Conservation (phyloP, 2,329 filamentous ascomycete species). For the Ceratocystiopsis brevicomis region DNA sequence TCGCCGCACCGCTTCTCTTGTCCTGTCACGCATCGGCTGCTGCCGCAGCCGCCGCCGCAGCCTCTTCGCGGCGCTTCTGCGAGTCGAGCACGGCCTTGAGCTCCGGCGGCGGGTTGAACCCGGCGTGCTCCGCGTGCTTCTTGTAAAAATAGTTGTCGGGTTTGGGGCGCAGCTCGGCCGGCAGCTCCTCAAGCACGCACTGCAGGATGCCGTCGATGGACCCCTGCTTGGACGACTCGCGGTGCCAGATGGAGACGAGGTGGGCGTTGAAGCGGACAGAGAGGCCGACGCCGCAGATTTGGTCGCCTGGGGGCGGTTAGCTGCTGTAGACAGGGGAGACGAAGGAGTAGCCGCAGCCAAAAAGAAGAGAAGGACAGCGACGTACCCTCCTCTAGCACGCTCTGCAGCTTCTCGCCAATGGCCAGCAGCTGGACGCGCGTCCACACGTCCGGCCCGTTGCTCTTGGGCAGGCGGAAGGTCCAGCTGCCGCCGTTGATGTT, state of each 20-base stretch:
- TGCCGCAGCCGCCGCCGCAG: constrained; percentile 11
- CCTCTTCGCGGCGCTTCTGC: constrained; percentile 27
- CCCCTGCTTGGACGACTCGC: constrained; percentile 60
- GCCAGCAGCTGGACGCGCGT: constrained; percentile 64
- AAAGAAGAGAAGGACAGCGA: constrained; percentile 2
- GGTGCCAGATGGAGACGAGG: constrained; percentile 85
- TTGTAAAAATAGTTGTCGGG: constrained; percentile 65
- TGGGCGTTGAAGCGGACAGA: constrained; percentile 79
- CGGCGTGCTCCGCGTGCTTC: constrained; percentile 72
- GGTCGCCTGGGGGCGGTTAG: constrained; percentile 38
- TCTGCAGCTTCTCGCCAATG: constrained; percentile 64
- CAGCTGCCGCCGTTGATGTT: constrained; percentile 75
- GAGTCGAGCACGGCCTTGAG: constrained; percentile 38
- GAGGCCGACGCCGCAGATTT: constrained; percentile 77
- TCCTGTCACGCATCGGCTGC: too few species aligned
- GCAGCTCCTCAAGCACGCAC: constrained; percentile 55
- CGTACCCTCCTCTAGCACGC: constrained; percentile 50
- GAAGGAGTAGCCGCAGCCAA: too few species aligned
- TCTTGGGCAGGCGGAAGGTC: constrained; percentile 80
- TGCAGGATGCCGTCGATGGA: constrained; percentile 59
- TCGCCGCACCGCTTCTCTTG: not conserved
- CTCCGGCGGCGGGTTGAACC: constrained; percentile 49
- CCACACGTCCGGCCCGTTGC: constrained; percentile 55
- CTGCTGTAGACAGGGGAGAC: too few species aligned
- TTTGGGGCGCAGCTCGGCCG: constrained; percentile 53